Evolutionary conservation across 208 protist species (phyloP).

Genomic region (Crithidia thermophila): DNA sequence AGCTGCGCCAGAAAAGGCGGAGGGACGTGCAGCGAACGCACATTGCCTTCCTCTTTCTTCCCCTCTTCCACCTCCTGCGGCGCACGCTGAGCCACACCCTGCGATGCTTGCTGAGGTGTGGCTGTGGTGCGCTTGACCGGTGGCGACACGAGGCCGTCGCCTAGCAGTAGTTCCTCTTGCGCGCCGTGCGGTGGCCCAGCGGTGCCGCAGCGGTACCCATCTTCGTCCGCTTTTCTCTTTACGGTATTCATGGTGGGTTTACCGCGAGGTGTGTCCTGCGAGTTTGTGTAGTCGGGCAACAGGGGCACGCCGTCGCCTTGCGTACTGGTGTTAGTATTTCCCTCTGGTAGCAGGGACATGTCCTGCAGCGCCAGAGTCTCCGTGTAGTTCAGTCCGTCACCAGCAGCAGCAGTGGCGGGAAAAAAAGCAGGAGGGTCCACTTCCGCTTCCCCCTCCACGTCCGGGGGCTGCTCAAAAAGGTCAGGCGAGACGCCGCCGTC

Average conservation of each 20-base stretch:
- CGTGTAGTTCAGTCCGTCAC: not conserved
- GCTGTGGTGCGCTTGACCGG: slow-evolving; percentile 19
- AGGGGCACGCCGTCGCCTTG: slow-evolving; percentile 1
- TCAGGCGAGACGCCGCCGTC: not conserved
- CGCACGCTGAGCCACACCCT: not conserved
- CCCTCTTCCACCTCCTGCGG: too few species aligned
- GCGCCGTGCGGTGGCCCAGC: not conserved
- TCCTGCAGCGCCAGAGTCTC: slow-evolving; percentile 43
- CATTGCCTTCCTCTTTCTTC: too few species aligned
- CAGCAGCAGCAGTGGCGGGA: not conserved
- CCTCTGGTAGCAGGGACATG: slow-evolving; percentile 30
- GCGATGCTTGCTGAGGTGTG: slow-evolving; percentile 11
- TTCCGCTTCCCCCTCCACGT: not conserved
- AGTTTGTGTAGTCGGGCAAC: slow-evolving; percentile 10
- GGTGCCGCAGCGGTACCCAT: not conserved
- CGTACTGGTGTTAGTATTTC: not conserved
- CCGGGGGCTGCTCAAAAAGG: not conserved
- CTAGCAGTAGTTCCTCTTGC: slow-evolving; percentile 26
- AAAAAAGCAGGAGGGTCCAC: not conserved
- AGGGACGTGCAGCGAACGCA: too few species aligned
- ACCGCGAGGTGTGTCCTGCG: slow-evolving; percentile 6
- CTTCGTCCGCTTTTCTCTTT: not conserved
- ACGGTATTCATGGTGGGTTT: not conserved
- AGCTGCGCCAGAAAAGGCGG: too few species aligned
- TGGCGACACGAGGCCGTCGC: slow-evolving; percentile 20